These are phyloP conservation scores for Manihot esculenta DNA, from an alignment of 441 rosid species.

Conservation along the genomic window DNA sequence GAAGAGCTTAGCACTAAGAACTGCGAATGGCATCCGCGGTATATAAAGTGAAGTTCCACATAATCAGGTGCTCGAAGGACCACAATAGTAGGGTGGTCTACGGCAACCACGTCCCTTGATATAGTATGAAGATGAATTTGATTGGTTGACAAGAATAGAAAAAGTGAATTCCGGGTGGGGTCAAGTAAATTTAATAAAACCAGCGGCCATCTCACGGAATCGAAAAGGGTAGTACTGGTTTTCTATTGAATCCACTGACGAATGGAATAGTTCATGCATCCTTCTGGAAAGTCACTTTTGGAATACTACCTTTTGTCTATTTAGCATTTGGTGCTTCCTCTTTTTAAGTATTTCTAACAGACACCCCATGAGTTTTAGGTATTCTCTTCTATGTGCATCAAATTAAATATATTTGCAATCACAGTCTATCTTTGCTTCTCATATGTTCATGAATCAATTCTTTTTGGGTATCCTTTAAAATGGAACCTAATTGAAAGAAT, in stretches of 20 bases:
- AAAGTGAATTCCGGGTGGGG: no score
- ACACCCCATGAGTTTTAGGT: not conserved
- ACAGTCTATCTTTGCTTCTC: no score
- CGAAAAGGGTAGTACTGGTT: slow-evolving; percentile 4
- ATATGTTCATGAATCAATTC: no score
- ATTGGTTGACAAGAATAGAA: not conserved
- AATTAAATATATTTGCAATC: not conserved
- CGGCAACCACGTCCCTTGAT: not conserved
- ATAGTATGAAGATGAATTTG: not conserved
- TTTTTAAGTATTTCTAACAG: not conserved
- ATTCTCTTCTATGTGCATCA: not conserved
- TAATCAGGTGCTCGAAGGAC: not conserved
- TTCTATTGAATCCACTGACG: not conserved
- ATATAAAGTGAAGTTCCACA: not conserved
- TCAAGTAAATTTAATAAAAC: not conserved
- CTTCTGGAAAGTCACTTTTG: not conserved
- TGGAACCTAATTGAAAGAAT: no score
- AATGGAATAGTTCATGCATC: slow-evolving; percentile 13
- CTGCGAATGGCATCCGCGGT: not conserved
- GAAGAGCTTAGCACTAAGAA: not conserved
- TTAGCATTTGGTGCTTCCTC: slow-evolving; percentile 2
- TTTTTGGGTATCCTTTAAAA: no score
- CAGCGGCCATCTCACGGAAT: not conserved
- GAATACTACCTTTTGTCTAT: not conserved
- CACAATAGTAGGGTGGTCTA: not conserved